Percentiles rank a stretch among this genome's conserved stretches.
Conservation (phyloP, 2,329 filamentous ascomycete species). For the Fusarium nelsonii region DNA sequence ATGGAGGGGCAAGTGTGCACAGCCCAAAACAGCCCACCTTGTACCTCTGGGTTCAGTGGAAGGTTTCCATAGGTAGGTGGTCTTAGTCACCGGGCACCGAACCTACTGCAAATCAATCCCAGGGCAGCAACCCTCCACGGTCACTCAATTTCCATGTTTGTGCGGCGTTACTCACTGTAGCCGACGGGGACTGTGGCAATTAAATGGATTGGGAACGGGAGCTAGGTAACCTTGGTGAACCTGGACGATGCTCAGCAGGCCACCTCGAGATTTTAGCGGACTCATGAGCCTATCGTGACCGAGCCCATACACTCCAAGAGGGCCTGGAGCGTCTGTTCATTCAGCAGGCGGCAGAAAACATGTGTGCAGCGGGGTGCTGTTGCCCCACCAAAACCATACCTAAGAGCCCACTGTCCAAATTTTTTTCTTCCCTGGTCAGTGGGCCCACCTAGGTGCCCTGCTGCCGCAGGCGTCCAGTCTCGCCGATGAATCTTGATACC, state of each 20-base stretch:
- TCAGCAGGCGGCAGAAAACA: slow-evolving; percentile 20
- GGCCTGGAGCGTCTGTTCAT: slow-evolving; percentile 41
- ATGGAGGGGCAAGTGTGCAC: slow-evolving; percentile 22
- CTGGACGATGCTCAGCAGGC: slow-evolving; percentile 34
- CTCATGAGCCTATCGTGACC: slow-evolving; percentile 39
- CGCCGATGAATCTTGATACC: slow-evolving; percentile 44
- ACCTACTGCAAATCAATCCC: neutral
- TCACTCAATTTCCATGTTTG: slow-evolving; percentile 31
- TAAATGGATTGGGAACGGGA: neutral
- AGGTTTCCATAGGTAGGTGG: slow-evolving; percentile 10
- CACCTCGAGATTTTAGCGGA: slow-evolving; percentile 38
- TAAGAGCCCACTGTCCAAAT: slow-evolving; percentile 40
- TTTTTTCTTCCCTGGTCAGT: slow-evolving; percentile 45
- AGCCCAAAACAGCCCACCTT: slow-evolving; percentile 3
- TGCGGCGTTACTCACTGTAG: slow-evolving; percentile 25
- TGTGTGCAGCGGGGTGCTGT: slow-evolving; percentile 28
- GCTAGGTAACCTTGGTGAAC: neutral
- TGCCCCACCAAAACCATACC: slow-evolving; percentile 33
- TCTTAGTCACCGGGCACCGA: neutral
- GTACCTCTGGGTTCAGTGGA: neutral
- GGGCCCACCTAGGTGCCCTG: slow-evolving; percentile 22
- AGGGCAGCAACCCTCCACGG: slow-evolving; percentile 46
- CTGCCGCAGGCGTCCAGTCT: slow-evolving; percentile 22
- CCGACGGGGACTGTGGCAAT: slow-evolving; percentile 31
- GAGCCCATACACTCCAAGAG: slow-evolving; percentile 30